Percentiles rank a stretch among this genome's conserved stretches.
phyloP scores from a whole-genome alignment of 805 yeast species.

The Lipomyces sp. region DNA sequence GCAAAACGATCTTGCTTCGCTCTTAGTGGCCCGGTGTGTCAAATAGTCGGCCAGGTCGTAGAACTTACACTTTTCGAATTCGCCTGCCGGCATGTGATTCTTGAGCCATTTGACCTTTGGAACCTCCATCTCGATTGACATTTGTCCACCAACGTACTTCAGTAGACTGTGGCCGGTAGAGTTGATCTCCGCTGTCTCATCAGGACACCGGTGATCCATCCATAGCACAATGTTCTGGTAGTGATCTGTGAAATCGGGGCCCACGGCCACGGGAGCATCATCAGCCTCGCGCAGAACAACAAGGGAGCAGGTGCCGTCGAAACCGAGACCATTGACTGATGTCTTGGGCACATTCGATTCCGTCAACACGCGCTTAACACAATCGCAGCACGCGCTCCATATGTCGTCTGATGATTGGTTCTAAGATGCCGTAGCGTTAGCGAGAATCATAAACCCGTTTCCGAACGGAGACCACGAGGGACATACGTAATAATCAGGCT shows the following conservation, averaged over 20 bases:
- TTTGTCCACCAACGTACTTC: conserved; percentile 93
- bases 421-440: conserved; percentile 48
- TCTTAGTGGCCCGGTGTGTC: conserved; percentile 88
- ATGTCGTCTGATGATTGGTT: conserved; percentile 85
- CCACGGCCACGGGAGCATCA: conserved; percentile 81
- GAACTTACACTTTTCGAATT: conserved; percentile 69
- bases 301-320: conserved; percentile 96
- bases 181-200: conserved; percentile 80
- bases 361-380: conserved; percentile 73
- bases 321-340: conserved; percentile 83
- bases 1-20: conserved; percentile 85
- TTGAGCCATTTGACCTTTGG: conserved; percentile 98
- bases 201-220: conserved; percentile 97
- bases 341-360: conserved; percentile 74
- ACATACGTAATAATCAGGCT: conserved; percentile 54
- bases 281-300: conserved; percentile 72
- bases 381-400: conserved; percentile 82
- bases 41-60: conserved; percentile 91
- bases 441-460: no score
- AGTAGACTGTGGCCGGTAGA: conserved; percentile 77
- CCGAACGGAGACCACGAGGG: not conserved
- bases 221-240: conserved; percentile 87
- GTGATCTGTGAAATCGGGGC: conserved; percentile 73
- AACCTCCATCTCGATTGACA: conserved; percentile 98
- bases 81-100: conserved; percentile 69